A percentile compares a stretch with the other conserved stretches of the same genome.
Conservation (phyloP, 1,284 basidiomycete genomes). For the Heterobasidion occidentale region DNA sequence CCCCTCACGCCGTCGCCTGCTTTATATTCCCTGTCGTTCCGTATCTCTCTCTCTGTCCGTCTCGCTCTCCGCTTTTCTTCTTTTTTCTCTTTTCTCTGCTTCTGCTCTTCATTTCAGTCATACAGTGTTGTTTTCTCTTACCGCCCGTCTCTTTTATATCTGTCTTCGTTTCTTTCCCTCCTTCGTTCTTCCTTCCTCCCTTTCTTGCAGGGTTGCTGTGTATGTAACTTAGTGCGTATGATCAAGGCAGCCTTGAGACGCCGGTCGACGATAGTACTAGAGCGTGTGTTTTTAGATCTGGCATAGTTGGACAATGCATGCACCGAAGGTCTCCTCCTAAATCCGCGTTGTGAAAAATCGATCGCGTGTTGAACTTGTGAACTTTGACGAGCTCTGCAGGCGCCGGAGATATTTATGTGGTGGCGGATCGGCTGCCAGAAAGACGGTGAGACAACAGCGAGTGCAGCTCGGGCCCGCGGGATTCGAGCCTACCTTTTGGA, state of each 20-base stretch:
- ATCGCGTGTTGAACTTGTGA: too few relatives aligned
- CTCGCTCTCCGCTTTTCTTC: constrained; percentile 7
- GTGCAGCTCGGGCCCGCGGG: too few relatives aligned
- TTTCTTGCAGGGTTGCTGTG: constrained; percentile 5
- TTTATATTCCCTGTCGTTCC: constrained; percentile 9
- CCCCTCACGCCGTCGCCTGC: constrained; percentile 8
- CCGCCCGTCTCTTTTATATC: neutral
- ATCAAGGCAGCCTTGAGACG: neutral
- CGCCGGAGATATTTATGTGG: too few relatives aligned
- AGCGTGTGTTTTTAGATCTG: too few relatives aligned
- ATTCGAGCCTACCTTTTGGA: too few relatives aligned
- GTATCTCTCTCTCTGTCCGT: constrained; percentile 6
- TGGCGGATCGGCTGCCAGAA: too few relatives aligned
- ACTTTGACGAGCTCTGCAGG: too few relatives aligned
- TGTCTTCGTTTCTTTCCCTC: constrained; percentile 3
- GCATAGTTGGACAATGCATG: too few relatives aligned
- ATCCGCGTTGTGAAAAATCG: too few relatives aligned
- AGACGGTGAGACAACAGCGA: too few relatives aligned
- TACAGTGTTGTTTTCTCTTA: neutral
- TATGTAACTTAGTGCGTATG: neutral
- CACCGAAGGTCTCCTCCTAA: too few relatives aligned
- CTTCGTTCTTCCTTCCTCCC: neutral
- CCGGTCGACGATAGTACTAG: too few relatives aligned
- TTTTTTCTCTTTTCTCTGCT: neutral
- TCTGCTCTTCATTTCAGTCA: neutral